These are phyloP conservation scores for Entophlyctis luteolus DNA, from an alignment of 192 early-diverging fungal genomes.

Conservation along the genomic window DNA sequence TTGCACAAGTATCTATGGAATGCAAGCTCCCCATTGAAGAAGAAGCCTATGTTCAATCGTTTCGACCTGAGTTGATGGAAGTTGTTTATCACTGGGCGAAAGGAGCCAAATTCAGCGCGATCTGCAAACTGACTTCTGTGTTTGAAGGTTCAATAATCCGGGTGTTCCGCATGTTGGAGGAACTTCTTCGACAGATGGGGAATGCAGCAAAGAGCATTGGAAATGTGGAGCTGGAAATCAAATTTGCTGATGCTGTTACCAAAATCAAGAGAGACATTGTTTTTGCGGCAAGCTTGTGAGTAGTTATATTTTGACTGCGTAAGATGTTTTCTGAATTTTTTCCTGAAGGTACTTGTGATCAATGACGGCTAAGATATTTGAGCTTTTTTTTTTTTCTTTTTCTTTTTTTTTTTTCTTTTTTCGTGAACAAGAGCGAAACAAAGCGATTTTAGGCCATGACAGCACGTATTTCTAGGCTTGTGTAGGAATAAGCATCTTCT, in stretches of 20 bases:
- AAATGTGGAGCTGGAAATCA: conserved; percentile 86
- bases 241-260: conserved; percentile 87
- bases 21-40: conserved; percentile 83
- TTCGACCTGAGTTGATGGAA: conserved; percentile 88
- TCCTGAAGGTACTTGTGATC: too few species aligned
- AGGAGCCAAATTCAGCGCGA: conserved; percentile 88
- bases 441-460: too few species aligned
- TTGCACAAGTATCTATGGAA: conserved; percentile 82
- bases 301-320: too few species aligned
- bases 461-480: too few species aligned
- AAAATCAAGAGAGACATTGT: conserved; percentile 97
- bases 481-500: too few species aligned
- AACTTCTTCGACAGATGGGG: conserved; percentile 84
- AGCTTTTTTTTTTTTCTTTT: too few species aligned
- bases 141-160: conserved; percentile 95
- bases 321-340: too few species aligned
- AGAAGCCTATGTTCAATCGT: conserved; percentile 81
- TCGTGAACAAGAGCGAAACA: too few species aligned
- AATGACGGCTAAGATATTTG: too few species aligned
- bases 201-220: conserved; percentile 91
- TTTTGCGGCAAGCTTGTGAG: conserved; percentile 92
- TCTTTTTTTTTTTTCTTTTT: too few species aligned
- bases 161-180: conserved; percentile 82
- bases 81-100: conserved; percentile 88
- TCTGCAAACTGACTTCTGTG: conserved; percentile 89